Evolutionary conservation across 306 rosid genomes (phyloP), one percentile per base, ranked within the genome.

Genomic region (Dicorynia guianensis): DNA sequence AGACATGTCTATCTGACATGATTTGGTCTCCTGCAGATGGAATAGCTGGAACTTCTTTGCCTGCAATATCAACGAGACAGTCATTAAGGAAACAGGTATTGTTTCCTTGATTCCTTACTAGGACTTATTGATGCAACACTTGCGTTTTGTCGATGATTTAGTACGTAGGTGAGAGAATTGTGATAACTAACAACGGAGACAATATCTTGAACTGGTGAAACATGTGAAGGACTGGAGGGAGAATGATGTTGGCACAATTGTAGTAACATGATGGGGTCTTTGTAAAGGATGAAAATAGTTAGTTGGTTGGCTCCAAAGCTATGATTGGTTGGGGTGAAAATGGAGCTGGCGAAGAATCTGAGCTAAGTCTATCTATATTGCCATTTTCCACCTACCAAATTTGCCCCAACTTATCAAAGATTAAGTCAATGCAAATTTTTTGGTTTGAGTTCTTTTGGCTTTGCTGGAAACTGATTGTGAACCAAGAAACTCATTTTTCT

Each of bases 1-100:
- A 7, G 34, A 38, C 44, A 33, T 58, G 8, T 35, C 38, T 3
- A 44, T 66, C 66, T 61, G 65, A 7, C 30, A 74, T 19, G 34
- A 18, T 77, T 69, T 79, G 40, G 46, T 67, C 11, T 53, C 43
- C 11, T 70, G 82, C 80, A 95, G 99, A 76, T 95, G 99, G 99
- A 95, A 92, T 83, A 95, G 99, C 88, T 95, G 99, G 99, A 95
- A 95, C 83, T 95, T 95, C 85, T 95, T 90, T 74, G 97, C 97
- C 47, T 95, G 99, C 90, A 81, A 92, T 71, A 90, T 95, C 63
- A 89, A 84, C 76, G 99, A 95, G 81, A 86, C 88, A 0, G 87
- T 90, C 53, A 89, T 95, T 71, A 92, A 81, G 88, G 97, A 95
- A 90, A 89, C 92, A 4, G 99, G 99, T 95, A 67, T 44, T 18